Evolutionary conservation across 768 basidiomycete species (phyloP).

Genomic region (Lepiota venenata): DNA sequence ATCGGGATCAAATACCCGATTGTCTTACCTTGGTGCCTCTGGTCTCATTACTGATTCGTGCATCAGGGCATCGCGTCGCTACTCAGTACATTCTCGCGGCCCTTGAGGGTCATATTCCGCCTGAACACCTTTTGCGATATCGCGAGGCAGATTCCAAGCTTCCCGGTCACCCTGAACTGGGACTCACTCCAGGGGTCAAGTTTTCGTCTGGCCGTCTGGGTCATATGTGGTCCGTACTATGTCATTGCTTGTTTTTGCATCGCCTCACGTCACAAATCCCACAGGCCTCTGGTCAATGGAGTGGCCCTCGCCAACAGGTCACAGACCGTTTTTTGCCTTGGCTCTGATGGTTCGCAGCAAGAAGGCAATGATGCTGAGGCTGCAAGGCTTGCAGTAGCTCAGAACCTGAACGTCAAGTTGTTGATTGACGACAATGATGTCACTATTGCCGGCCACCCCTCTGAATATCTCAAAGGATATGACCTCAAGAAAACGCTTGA

Average conservation of each 20-base stretch:
- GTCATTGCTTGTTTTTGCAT: neutral
- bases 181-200: constrained; percentile 88
- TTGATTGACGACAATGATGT: constrained; percentile 91
- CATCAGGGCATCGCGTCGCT: constrained; percentile 82
- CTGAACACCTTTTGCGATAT: constrained; percentile 80
- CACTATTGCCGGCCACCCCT: constrained; percentile 90
- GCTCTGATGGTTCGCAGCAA: constrained; percentile 89
- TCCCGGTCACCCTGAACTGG: constrained; percentile 87
- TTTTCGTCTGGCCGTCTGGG: constrained; percentile 93
- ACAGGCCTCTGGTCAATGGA: constrained; percentile 77
- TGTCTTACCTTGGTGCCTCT: neutral
- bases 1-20: neutral
- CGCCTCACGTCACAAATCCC: constrained; percentile 2
- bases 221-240: constrained; percentile 67
- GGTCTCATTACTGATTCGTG: neutral
- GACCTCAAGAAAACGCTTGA: constrained; percentile 65
- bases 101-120: constrained; percentile 66
- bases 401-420: constrained; percentile 79
- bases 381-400: constrained; percentile 82
- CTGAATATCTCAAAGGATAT: constrained; percentile 81
- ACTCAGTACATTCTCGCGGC: constrained; percentile 86
- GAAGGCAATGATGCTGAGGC: constrained; percentile 92
- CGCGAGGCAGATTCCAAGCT: constrained; percentile 84
- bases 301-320: constrained; percentile 75
- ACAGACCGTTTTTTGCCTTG: constrained; percentile 78